Evolutionary conservation across 2,329 filamentous ascomycete species (phyloP).

Genomic region (Pseudogymnoascus sp.): DNA sequence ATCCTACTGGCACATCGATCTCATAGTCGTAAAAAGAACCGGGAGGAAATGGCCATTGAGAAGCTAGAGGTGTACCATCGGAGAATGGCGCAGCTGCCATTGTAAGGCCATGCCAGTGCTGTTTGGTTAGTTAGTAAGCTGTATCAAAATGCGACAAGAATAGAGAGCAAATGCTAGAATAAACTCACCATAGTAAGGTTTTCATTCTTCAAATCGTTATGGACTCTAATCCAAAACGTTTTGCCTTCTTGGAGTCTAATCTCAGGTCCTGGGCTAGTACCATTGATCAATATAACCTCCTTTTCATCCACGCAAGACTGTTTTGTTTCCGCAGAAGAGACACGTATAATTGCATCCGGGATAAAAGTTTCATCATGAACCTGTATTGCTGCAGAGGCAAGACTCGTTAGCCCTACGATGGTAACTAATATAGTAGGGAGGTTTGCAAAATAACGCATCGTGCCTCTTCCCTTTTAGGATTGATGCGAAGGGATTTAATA

Average conservation of each 20-base stretch:
- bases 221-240: constrained; percentile 43
- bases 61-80: constrained; percentile 40
- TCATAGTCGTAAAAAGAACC: constrained; percentile 42
- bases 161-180: too few species aligned
- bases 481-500: too few species aligned
- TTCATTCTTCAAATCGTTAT: constrained; percentile 39
- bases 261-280: constrained; percentile 38
- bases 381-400: too few species aligned
- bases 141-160: not conserved
- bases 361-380: too few species aligned
- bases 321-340: too few species aligned
- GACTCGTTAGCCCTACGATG: too few species aligned
- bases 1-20: constrained; percentile 33
- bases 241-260: constrained; percentile 34
- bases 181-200: constrained; percentile 41
- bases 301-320: constrained; percentile 10
- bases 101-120: constrained; percentile 49
- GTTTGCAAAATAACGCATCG: too few species aligned
- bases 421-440: too few species aligned
- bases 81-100: constrained; percentile 40
- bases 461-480: too few species aligned
- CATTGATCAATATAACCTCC: constrained; percentile 38
- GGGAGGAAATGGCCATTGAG: constrained; percentile 46
- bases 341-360: too few species aligned
- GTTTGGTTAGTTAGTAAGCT: too few species aligned